These are phyloP conservation scores for Colletotrichum noveboracense DNA, from an alignment of 2,329 filamentous ascomycete species.

Conservation along the genomic window DNA sequence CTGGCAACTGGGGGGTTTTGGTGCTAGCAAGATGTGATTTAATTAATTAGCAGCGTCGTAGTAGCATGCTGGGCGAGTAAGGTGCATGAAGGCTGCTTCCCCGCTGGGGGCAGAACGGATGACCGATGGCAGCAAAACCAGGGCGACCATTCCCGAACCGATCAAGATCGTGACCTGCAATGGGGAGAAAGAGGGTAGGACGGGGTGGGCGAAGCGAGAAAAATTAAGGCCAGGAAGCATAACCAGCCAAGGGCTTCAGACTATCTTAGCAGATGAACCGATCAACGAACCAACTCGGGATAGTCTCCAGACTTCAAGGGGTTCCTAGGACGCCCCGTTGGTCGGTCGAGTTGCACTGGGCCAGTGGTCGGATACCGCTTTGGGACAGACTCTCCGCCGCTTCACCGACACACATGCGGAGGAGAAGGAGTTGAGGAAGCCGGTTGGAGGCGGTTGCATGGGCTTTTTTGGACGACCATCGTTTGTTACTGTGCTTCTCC, in stretches of 20 bases:
- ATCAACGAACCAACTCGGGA: neutral
- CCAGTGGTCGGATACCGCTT: constrained; percentile 14
- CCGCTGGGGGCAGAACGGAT: neutral
- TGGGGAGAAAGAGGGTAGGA: neutral
- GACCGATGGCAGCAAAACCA: neutral
- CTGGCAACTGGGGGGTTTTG: neutral
- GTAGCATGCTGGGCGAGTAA: constrained; percentile 3
- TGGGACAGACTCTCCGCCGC: constrained; percentile 7
- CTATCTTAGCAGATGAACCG: neutral
- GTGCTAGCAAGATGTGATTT: neutral
- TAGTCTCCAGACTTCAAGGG: neutral
- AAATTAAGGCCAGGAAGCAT: neutral
- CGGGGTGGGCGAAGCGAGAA: neutral
- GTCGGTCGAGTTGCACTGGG: constrained; percentile 11
- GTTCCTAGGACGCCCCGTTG: constrained; percentile 1
- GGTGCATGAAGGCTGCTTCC: neutral
- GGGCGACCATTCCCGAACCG: constrained; percentile 3
- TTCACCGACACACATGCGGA: neutral
- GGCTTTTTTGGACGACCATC: neutral
- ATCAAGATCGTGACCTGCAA: constrained; percentile 9
- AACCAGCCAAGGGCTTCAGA: neutral
- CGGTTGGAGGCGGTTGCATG: neutral
- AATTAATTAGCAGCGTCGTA: neutral
- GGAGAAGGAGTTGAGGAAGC: neutral
- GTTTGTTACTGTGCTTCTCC: neutral